phyloP scores from a whole-genome alignment of 2,329 filamentous ascomycete species.

The Neobulgaria alba region DNA sequence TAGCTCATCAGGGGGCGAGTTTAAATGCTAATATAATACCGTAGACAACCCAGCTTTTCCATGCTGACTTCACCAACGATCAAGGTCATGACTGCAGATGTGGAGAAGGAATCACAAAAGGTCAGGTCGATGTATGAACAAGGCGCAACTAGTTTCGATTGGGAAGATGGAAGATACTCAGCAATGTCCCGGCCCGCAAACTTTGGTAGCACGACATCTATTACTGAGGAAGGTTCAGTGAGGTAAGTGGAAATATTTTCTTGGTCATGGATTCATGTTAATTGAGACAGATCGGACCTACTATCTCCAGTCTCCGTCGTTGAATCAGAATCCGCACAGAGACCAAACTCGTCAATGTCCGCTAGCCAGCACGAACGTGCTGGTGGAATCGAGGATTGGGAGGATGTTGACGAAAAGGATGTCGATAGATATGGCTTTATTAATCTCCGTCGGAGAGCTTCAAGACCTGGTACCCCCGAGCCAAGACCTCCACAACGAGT shows the following conservation, averaged over 20 bases:
- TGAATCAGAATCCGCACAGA: not conserved
- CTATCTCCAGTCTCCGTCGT: not conserved
- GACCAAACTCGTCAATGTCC: too few species aligned
- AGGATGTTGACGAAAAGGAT: constrained; percentile 50
- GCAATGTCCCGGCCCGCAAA: constrained; percentile 5
- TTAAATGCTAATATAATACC: constrained; percentile 9
- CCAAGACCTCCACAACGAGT: constrained; percentile 25
- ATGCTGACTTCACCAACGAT: constrained; percentile 20
- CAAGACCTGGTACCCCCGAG: constrained; percentile 32
- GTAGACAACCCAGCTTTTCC: constrained; percentile 25
- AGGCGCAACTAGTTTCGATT: constrained; percentile 18
- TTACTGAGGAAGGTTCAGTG: not conserved
- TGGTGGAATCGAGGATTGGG: constrained; percentile 58
- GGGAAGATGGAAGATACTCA: constrained; percentile 18
- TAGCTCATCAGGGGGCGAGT: not conserved
- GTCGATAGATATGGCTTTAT: constrained; percentile 66
- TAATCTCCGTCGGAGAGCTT: constrained; percentile 33
- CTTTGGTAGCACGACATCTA: not conserved
- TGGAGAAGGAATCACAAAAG: constrained; percentile 29
- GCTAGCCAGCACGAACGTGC: constrained; percentile 42
- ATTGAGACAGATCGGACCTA: constrained; percentile 13
- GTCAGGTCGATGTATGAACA: constrained; percentile 30
- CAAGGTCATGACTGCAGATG: constrained; percentile 23
- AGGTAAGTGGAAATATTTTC: too few species aligned
- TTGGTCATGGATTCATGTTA: constrained; percentile 10